Conservation (phyloP, 345 rosid species). For the Jatropha curcas region DNA sequence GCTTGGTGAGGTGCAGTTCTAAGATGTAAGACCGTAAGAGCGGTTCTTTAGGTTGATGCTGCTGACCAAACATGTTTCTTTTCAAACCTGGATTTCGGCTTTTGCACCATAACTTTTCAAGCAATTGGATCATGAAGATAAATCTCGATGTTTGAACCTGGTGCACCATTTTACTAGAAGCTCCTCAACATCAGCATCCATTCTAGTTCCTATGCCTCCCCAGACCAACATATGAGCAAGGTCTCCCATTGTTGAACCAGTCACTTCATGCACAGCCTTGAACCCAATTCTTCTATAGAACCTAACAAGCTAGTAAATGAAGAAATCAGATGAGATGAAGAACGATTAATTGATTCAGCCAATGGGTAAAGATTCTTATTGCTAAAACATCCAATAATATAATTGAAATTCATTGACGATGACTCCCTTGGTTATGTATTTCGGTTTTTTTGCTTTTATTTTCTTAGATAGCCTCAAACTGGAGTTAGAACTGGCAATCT, state of each 20-base stretch:
- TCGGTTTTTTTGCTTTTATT: too few species aligned
- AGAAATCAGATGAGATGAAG: neutral
- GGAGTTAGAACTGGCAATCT: too few species aligned
- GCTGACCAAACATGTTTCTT: neutral
- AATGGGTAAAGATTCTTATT: neutral
- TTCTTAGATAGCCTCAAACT: too few species aligned
- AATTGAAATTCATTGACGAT: neutral
- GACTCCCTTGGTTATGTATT: neutral
- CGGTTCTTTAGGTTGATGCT: neutral
- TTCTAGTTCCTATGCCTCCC: conserved; percentile 92
- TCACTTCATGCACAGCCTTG: conserved; percentile 68
- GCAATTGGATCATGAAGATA: conserved; percentile 2
- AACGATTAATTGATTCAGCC: neutral
- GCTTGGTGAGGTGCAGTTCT: neutral
- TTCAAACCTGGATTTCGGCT: neutral
- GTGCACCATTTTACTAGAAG: conserved; percentile 79
- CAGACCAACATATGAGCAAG: conserved; percentile 79
- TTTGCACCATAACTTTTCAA: neutral
- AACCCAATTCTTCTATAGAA: conserved; percentile 83
- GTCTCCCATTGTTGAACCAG: conserved; percentile 76
- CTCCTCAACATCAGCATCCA: conserved; percentile 75
- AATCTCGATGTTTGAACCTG: conserved; percentile 41
- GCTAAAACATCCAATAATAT: neutral
- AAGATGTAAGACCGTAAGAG: neutral
- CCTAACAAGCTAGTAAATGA: conserved; percentile 61